These are phyloP conservation scores for Diversispora eburnea DNA, from an alignment of 192 early-diverging fungal species.

Conservation along the genomic window DNA sequence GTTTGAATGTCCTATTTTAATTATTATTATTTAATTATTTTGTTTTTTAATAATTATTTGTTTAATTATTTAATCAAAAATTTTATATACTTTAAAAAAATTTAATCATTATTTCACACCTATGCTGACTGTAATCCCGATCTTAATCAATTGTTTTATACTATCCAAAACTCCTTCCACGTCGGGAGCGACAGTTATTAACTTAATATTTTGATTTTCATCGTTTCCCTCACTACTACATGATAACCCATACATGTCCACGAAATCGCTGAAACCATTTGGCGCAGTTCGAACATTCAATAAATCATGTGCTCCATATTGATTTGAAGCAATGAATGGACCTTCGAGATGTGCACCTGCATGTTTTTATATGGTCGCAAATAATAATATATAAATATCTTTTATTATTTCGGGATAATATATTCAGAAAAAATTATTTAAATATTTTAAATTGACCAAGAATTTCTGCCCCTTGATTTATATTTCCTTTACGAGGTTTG, in stretches of 20 bases:
- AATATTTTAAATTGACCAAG: slow-evolving; percentile 56
- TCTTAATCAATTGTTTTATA: slow-evolving; percentile 60
- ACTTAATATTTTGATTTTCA: slow-evolving; percentile 54
- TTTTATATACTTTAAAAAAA: background rate
- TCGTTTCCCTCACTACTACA: slow-evolving; percentile 31
- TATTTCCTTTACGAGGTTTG: slow-evolving; percentile 59
- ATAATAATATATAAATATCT: no score
- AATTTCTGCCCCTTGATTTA: slow-evolving; percentile 61
- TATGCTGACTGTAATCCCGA: slow-evolving; percentile 64
- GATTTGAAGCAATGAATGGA: slow-evolving; percentile 63
- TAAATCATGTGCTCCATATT: slow-evolving; percentile 74
- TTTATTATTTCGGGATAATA: no score
- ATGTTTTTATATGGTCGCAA: no score
- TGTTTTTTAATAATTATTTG: no score
- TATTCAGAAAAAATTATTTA: no score
- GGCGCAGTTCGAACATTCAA: slow-evolving; percentile 57
- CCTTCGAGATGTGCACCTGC: slow-evolving; percentile 56
- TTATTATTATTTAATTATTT: no score
- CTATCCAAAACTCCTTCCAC: slow-evolving; percentile 64
- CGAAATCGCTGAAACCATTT: slow-evolving; percentile 60
- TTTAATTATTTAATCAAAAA: background rate
- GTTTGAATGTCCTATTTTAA: slow-evolving; percentile 56
- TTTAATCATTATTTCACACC: slow-evolving; percentile 33
- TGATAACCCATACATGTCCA: slow-evolving; percentile 61
- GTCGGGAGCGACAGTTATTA: slow-evolving; percentile 79